Evolutionary conservation across 768 basidiomycete species (phyloP), one percentile per base, ranked within the genome.

Genomic region (Hortiboletus campestris): DNA sequence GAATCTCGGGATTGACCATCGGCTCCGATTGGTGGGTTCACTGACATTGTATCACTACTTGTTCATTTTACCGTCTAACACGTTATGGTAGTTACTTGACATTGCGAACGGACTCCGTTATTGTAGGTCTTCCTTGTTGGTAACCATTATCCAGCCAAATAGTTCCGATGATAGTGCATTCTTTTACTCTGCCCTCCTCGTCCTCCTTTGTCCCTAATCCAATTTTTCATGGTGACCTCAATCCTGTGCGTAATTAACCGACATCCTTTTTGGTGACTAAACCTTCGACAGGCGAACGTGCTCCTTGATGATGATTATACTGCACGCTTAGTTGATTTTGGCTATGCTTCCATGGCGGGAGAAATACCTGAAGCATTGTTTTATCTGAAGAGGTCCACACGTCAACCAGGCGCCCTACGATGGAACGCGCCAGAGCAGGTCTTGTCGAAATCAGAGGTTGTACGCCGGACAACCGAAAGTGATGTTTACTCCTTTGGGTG

Each of bases 401-500:
- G 1, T 11, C 31, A n/a, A 16, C 20, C 22, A 2, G 53, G 53
- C 1, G 31, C 38, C 16, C 11, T 53, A 8, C 39, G 46, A 41
- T 53, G 53, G 53, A 25, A 6, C 9, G 39, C 53, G 10, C 53
- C 46, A 28, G 53, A 53, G 14, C 53, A 53, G 2, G 12, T 53
- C 32, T 9, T 0, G 17, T 34, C 22, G 3, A 35, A 4, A 8
- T 13, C 20, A 6, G 13, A n/a, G 22, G 3, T 0, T 3, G 29
- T 31, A 38, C 4, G 2, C 16, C 38, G 22, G 20, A 49, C 53
- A 25, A 25, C 53, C 3, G 12, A 41, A 41, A 53, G 20, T 28
- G 53, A 53, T 49, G 7, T 53, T 11, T 53, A 41, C 31, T 53
- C 53, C 7, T 49, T 53, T 34, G 53, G 53, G 17, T 49, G 46